Percentiles rank a stretch among this genome's conserved stretches.
These are phyloP conservation scores for Eustoma russellianum DNA, from an alignment of 257 asterid species.

Conservation along the genomic window DNA sequence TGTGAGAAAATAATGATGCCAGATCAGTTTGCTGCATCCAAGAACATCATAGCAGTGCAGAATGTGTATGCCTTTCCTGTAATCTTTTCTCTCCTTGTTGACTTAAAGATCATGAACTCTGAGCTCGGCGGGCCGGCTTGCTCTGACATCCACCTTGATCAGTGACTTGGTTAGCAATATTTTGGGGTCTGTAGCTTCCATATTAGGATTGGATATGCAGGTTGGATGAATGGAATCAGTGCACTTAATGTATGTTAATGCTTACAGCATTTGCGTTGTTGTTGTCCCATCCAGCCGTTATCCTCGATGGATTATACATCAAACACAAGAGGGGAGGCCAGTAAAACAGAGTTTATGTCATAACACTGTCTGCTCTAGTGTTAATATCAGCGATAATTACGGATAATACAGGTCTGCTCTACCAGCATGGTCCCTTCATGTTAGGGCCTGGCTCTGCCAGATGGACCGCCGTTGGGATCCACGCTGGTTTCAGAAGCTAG, in stretches of 20 bases:
- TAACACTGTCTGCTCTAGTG: slow-evolving; percentile 36
- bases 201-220: slow-evolving; percentile 36
- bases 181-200: slow-evolving; percentile 25
- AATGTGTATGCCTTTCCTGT: slow-evolving; percentile 42
- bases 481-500: slow-evolving; percentile 58
- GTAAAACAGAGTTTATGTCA: slow-evolving; percentile 35
- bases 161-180: slow-evolving; percentile 44
- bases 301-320: slow-evolving; percentile 45
- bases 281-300: slow-evolving; percentile 41
- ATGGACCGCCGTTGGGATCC: slow-evolving; percentile 87
- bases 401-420: slow-evolving; percentile 62
- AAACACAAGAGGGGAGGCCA: slow-evolving; percentile 76
- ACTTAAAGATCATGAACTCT: slow-evolving; percentile 61
- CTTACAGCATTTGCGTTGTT: slow-evolving; percentile 27
- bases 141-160: slow-evolving; percentile 45
- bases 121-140: slow-evolving; percentile 44
- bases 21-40: slow-evolving; percentile 37
- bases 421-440: slow-evolving; percentile 71
- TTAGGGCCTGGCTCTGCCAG: slow-evolving; percentile 67
- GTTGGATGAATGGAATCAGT: slow-evolving; percentile 23
- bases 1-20: slow-evolving; percentile 8
- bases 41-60: slow-evolving; percentile 28
- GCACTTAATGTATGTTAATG: slow-evolving; percentile 30
- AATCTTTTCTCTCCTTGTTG: slow-evolving; percentile 54
- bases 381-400: slow-evolving; percentile 40